Evolutionary conservation across 75 land plant species (phyloP).

Genomic region (Sequoia sempervirens): DNA sequence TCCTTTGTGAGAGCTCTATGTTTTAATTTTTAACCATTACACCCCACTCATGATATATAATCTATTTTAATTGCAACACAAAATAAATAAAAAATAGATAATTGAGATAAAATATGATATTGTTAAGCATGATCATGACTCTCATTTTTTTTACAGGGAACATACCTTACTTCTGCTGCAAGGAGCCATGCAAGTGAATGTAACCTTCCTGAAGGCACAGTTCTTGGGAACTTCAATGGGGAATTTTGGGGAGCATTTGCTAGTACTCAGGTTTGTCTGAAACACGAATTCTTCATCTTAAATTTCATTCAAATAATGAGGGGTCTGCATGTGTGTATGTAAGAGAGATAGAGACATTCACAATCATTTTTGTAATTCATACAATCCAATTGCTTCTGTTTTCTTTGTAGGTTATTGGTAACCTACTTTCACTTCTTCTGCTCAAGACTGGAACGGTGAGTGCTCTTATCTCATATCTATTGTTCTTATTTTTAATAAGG

Average conservation of each 20-base stretch:
- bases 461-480: neutral
- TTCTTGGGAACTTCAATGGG: slow-evolving; percentile 89
- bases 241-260: slow-evolving; percentile 89
- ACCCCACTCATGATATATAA: too few species aligned
- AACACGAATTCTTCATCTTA: neutral
- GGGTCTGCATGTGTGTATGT: neutral
- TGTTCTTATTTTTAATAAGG: neutral
- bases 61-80: neutral
- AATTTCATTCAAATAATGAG: neutral
- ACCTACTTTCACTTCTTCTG: slow-evolving; percentile 62
- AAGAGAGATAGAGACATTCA: neutral
- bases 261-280: slow-evolving; percentile 54
- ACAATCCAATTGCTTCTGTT: neutral
- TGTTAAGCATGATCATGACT: neutral
- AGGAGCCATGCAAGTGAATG: slow-evolving; percentile 62
- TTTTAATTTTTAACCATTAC: too few species aligned
- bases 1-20: too few species aligned
- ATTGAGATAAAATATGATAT: neutral
- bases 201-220: slow-evolving; percentile 69
- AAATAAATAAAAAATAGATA: neutral
- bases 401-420: slow-evolving; percentile 71
- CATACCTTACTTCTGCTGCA: slow-evolving; percentile 84
- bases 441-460: slow-evolving; percentile 54
- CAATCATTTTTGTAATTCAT: neutral
- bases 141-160: slow-evolving; percentile 53